Conservation (phyloP, 228 moss, liverwort and hornwort genomes). For the Sphagnum magellanicum region DNA sequence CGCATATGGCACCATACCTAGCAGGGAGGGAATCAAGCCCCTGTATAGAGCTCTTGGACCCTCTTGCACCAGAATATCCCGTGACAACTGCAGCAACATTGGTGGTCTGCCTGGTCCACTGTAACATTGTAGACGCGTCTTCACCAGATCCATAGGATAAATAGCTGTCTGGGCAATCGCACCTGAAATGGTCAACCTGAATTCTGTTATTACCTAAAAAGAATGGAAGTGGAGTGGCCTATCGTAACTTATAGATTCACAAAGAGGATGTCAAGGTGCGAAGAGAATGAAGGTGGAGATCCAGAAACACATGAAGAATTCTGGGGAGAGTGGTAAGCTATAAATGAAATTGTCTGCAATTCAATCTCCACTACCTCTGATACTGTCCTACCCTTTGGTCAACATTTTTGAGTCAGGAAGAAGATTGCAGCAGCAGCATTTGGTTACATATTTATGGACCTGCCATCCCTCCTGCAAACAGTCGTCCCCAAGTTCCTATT, state of each 20-base stretch:
- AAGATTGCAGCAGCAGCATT: neutral
- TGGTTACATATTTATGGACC: slow-evolving; percentile 11
- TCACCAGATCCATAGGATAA: slow-evolving; percentile 93
- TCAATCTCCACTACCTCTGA: neutral
- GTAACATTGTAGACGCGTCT: slow-evolving; percentile 86
- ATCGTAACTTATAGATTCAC: too few species aligned
- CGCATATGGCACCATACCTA: slow-evolving; percentile 92
- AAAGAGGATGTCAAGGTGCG: neutral
- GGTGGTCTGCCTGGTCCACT: slow-evolving; percentile 56
- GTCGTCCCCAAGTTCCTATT: slow-evolving; percentile 65
- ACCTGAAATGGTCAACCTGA: slow-evolving; percentile 21
- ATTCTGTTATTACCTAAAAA: neutral
- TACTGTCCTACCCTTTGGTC: neutral
- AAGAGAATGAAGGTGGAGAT: neutral
- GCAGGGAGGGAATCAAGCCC: slow-evolving; percentile 80
- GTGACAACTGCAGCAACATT: slow-evolving; percentile 43
- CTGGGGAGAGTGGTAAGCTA: neutral
- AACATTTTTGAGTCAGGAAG: neutral
- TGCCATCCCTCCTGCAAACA: slow-evolving; percentile 79
- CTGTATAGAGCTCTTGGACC: slow-evolving; percentile 88
- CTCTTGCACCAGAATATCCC: slow-evolving; percentile 70
- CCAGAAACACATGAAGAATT: neutral
- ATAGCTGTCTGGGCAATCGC: slow-evolving; percentile 87
- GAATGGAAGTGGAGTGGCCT: neutral
- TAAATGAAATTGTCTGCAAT: neutral